Evolutionary conservation across 495 filamentous ascomycete species (phyloP).

Genomic region (Neurospora sp.): DNA sequence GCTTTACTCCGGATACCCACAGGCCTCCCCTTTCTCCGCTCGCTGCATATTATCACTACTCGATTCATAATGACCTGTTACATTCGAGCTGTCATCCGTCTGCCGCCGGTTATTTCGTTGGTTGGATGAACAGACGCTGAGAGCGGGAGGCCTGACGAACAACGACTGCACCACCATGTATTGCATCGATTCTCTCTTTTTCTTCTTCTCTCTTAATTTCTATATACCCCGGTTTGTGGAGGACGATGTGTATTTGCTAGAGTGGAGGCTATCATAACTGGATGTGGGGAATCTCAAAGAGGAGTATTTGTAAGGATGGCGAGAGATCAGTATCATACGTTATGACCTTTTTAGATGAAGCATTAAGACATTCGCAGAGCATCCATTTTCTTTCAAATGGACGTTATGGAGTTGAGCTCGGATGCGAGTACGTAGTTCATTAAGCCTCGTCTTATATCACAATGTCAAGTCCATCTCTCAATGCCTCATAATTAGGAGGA

Average conservation of each 20-base stretch:
- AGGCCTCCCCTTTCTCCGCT: neutral
- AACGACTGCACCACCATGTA: neutral
- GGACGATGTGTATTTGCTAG: neutral
- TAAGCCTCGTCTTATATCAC: too few species aligned
- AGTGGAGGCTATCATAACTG: neutral
- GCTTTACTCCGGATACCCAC: conserved; percentile 4
- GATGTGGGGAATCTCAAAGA: neutral
- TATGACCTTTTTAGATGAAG: conserved; percentile 5
- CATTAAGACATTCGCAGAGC: conserved; percentile 8
- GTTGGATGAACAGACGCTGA: neutral
- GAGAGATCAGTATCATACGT: neutral
- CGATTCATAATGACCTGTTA: neutral
- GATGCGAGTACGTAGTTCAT: neutral
- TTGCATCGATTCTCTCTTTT: neutral
- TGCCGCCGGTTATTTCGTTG: neutral
- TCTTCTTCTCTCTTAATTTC: neutral
- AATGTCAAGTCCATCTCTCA: too few species aligned
- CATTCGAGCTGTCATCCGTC: neutral
- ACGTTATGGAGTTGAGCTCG: neutral
- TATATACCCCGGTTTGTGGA: neutral
- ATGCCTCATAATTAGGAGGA: too few species aligned
- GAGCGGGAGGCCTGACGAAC: neutral
- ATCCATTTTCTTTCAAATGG: neutral
- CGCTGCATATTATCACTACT: neutral
- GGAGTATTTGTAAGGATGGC: neutral